Base-by-base conservation (phyloP, 192 early-diverging fungal genomes). In the Mortierella hygrophila region DNA sequence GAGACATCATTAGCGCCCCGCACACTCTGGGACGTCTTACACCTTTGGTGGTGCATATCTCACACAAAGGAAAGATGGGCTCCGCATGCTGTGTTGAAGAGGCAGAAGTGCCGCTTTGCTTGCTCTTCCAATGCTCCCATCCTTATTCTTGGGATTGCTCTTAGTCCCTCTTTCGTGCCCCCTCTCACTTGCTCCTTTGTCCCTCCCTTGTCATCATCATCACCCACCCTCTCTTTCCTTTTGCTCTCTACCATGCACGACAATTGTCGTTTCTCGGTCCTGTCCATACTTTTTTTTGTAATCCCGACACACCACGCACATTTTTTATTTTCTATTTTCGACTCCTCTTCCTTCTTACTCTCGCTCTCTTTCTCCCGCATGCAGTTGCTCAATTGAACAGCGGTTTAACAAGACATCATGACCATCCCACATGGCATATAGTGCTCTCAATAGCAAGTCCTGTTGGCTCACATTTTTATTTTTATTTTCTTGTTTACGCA, bases 261-360 rank as follows among this genome's bases (percentile, higher is more conserved):
- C 60, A 32, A 29, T 8, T 32, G 60, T 65, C 60, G 29, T 65
- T 65, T 65, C 60, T 65, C 1, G 23, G 2, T 35, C 10, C 40
- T 70, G 16, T 35, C 38, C 70, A 42, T 15, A 42, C 40, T 23
- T 71, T 10, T n/a, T 44, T 40, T 42, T 71, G 40, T 42, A 71
- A n/a, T 26, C 26, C 70, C 70, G 21, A 65, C 60, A 65, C 60
- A 65, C 11, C 60, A 29, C 60, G 70, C 70, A 71, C 60, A 42
- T 71, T 9, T 71, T 71, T 71, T 71, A 26, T 42, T 40, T 71
- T 71, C 41, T 71, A 42, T 71, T 71, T 71, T 71, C 70, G 41
- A 71, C 37, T 40, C 70, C 40, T n/a, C 7, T 41, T n/a, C 69
- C 20, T 70, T 35, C 35, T 26, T 21, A 26, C 13, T 29, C 63